Evolutionary conservation across 116 monocot genomes (phyloP).

Genomic region (Zostera marina): DNA sequence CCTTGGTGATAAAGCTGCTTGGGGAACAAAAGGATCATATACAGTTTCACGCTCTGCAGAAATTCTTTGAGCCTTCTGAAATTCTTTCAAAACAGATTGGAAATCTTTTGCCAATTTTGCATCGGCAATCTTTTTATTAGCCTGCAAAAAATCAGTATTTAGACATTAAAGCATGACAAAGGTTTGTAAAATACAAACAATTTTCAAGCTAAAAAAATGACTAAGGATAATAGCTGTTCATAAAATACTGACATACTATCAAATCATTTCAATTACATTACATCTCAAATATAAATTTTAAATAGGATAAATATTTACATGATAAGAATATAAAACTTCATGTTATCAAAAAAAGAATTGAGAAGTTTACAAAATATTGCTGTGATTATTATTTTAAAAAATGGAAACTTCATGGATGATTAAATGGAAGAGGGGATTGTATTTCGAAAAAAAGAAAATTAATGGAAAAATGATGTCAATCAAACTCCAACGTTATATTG

Average conservation of each 20-base stretch:
- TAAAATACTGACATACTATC: too few relatives aligned
- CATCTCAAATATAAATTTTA: too few relatives aligned
- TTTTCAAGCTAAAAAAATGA: background rate
- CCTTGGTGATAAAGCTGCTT: conserved; percentile 30
- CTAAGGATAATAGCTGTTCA: background rate
- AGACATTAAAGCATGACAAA: background rate
- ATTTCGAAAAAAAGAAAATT: too few relatives aligned
- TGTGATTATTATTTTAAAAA: too few relatives aligned
- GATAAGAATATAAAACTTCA: too few relatives aligned
- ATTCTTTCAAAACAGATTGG: conserved; percentile 29
- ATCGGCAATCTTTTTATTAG: conserved; percentile 33
- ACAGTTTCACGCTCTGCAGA: conserved; percentile 32
- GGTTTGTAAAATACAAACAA: background rate
- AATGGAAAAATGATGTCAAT: too few relatives aligned
- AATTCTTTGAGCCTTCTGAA: conserved; percentile 36
- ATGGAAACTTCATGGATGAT: too few relatives aligned
- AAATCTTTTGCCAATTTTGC: conserved; percentile 41
- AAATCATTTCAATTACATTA: too few relatives aligned
- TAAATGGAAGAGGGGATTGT: too few relatives aligned
- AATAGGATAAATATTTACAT: too few relatives aligned
- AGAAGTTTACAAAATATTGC: too few relatives aligned
- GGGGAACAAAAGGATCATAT: conserved; percentile 35
- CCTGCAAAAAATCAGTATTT: conserved; percentile 12
- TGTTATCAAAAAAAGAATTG: too few relatives aligned
- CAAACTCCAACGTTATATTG: background rate